Percentiles rank a stretch among this genome's conserved stretches.
Evolutionary conservation across 495 filamentous ascomycete genomes (phyloP).

Genomic region (Amphirosellinia nigrospora): DNA sequence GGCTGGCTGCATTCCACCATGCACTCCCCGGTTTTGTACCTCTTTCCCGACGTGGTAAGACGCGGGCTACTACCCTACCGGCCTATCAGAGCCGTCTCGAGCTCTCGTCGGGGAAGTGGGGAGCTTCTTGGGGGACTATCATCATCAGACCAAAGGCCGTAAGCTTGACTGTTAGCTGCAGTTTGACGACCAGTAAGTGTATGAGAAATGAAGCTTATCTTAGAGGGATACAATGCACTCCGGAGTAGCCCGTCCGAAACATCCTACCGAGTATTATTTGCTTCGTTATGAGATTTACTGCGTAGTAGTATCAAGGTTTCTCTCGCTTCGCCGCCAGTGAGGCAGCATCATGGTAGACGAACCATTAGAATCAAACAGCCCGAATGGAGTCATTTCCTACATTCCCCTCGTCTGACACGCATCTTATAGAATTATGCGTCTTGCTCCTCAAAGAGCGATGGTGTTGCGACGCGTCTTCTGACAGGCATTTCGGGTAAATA

Average conservation of each 20-base stretch:
- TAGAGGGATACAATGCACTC: background rate
- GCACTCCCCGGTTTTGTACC: conserved; percentile 15
- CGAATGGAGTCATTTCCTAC: background rate
- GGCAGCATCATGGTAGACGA: background rate
- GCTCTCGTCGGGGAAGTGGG: background rate
- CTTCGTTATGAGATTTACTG: background rate
- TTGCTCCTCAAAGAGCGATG: background rate
- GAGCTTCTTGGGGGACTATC: background rate
- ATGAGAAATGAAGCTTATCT: background rate
- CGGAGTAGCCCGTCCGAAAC: background rate
- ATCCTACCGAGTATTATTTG: background rate
- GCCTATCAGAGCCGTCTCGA: background rate
- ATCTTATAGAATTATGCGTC: conserved; percentile 3
- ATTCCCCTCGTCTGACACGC: background rate
- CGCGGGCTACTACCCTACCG: background rate
- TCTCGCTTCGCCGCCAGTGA: background rate
- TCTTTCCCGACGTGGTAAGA: background rate
- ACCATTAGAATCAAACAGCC: background rate
- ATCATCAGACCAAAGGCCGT: too few relatives aligned
- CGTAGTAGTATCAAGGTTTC: conserved; percentile 1
- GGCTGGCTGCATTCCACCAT: conserved; percentile 13
- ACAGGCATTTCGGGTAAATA: background rate
- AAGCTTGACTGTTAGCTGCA: background rate
- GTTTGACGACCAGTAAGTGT: background rate
- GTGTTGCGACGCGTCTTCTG: background rate